phyloP scores from a whole-genome alignment of 73 alveolate genomes.

The Effrenium voratum region DNA sequence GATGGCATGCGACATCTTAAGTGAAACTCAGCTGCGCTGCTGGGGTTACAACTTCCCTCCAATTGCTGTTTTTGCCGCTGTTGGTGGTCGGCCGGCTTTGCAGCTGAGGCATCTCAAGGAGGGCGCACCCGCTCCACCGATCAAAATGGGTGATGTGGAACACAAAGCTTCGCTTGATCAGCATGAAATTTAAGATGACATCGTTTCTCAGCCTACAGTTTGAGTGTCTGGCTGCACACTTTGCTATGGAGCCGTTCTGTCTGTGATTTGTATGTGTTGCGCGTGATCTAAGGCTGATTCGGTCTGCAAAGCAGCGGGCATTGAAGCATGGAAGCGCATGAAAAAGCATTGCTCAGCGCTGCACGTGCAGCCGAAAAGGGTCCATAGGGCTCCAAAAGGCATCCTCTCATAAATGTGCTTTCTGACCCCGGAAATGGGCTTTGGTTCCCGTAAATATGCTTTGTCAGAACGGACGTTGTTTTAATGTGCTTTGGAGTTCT shows the following conservation, averaged over 20 bases:
- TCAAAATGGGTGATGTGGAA: constrained; percentile 16
- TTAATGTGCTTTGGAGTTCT: background rate
- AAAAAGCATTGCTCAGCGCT: background rate
- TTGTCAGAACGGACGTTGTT: background rate
- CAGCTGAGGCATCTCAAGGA: background rate
- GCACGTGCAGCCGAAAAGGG: background rate
- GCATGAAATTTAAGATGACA: background rate
- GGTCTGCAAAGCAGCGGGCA: background rate
- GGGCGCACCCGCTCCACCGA: constrained; percentile 23
- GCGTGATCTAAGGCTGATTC: background rate
- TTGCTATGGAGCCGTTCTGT: background rate
- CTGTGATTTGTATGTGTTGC: background rate
- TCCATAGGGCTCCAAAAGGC: no score
- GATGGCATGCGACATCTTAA: constrained; percentile 37
- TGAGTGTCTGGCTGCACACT: background rate
- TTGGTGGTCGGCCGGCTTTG: background rate
- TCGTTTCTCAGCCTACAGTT: background rate
- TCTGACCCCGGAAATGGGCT: no score
- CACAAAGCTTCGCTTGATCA: constrained; percentile 13
- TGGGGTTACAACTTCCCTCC: background rate
- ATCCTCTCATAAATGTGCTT: no score
- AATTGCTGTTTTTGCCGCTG: background rate
- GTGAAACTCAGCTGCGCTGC: background rate
- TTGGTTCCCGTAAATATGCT: background rate
- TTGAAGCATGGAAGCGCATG: background rate